These are phyloP conservation scores for Chaetomium globosum DNA, from an alignment of 2,329 filamentous ascomycete species.

Conservation along the genomic window DNA sequence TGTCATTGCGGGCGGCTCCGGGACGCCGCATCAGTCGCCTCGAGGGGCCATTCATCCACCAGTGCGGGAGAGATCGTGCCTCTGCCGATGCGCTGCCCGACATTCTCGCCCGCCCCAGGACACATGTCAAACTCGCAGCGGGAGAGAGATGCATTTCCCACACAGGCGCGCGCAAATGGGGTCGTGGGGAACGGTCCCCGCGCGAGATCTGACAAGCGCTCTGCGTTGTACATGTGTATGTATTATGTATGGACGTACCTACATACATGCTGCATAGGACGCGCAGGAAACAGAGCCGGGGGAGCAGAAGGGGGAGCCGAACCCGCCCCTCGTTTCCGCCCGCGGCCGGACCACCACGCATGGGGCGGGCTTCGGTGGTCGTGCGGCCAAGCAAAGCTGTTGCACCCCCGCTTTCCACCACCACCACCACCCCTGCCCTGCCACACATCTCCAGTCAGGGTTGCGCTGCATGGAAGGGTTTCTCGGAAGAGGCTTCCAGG, in stretches of 20 bases:
- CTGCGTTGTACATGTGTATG: slow-evolving; percentile 12
- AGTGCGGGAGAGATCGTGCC: slow-evolving; percentile 33
- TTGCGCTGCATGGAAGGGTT: slow-evolving; percentile 30
- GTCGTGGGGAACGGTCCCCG: neutral
- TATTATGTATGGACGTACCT: too few species aligned
- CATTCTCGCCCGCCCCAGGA: slow-evolving; percentile 27
- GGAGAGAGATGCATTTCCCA: slow-evolving; percentile 7
- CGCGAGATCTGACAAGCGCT: slow-evolving; percentile 23
- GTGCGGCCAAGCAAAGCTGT: too few species aligned
- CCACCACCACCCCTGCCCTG: too few species aligned
- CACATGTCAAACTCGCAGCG: slow-evolving; percentile 18
- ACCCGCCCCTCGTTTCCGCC: slow-evolving; percentile 2
- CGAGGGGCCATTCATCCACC: neutral
- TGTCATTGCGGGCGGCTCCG: slow-evolving; percentile 29
- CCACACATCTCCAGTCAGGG: slow-evolving; percentile 7
- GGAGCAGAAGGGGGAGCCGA: slow-evolving; percentile 17
- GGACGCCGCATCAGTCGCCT: slow-evolving; percentile 30
- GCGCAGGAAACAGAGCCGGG: slow-evolving; percentile 13
- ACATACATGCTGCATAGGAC: slow-evolving; percentile 10
- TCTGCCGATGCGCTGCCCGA: slow-evolving; percentile 31
- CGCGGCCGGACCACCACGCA: slow-evolving; percentile 17
- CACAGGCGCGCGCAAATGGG: slow-evolving; percentile 22
- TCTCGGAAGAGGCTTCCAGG: slow-evolving; percentile 20
- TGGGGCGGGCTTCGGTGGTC: neutral
- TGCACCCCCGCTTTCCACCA: too few species aligned